Conservation (phyloP, 2,329 filamentous ascomycete genomes). For the Blumeriella jaapii region DNA sequence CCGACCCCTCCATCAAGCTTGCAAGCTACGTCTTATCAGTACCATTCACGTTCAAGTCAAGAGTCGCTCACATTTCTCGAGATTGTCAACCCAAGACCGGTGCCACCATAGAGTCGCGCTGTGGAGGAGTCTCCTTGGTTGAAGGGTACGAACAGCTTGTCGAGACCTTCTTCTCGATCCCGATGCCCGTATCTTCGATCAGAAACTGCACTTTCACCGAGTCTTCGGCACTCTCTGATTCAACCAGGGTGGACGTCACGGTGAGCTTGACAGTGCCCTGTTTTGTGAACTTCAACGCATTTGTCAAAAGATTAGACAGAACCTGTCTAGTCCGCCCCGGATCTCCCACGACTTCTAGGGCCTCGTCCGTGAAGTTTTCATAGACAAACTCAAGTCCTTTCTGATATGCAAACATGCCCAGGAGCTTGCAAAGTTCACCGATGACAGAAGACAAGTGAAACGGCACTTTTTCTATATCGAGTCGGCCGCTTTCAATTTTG, state of each 20-base stretch:
- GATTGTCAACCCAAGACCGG: constrained; percentile 67
- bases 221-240: constrained; percentile 29
- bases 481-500: constrained; percentile 63
- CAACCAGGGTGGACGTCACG: constrained; percentile 24
- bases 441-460: constrained; percentile 37
- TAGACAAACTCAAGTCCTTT: constrained; percentile 37
- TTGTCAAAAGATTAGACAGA: constrained; percentile 68
- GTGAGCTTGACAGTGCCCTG: constrained; percentile 45
- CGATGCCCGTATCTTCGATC: constrained; percentile 66
- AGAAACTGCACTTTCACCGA: constrained; percentile 46
- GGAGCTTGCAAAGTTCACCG: constrained; percentile 42
- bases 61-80: constrained; percentile 30
- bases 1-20: constrained; percentile 18
- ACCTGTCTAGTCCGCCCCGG: constrained; percentile 67
- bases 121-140: constrained; percentile 67
- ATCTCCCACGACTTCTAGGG: constrained; percentile 51
- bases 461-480: constrained; percentile 60
- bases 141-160: constrained; percentile 67
- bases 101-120: constrained; percentile 68
- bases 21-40: constrained; percentile 13
- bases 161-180: constrained; percentile 59
- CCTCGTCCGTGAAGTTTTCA: constrained; percentile 55
- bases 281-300: constrained; percentile 73
- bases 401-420: constrained; percentile 59
- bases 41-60: background rate